Evolutionary conservation across 2,329 filamentous ascomycete genomes (phyloP), one percentile per base, ranked within the genome.

Genomic region (Apiospora arundinis): DNA sequence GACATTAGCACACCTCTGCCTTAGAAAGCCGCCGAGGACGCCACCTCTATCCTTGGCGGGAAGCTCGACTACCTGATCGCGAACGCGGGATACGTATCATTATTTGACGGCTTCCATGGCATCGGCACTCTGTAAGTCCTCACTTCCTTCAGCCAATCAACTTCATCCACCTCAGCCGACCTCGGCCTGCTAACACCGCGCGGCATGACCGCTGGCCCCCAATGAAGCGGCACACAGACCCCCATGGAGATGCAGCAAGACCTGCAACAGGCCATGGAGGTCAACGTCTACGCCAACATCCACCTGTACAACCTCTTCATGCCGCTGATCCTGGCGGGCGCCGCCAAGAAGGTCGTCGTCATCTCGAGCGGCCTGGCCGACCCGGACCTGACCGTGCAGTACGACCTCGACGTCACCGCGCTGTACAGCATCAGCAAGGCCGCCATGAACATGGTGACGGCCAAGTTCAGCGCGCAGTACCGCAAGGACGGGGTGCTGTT

Each of bases 301-400:
- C 83, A 89, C 73, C 81, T 89, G 0, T 84, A 87, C 77, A 87
- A 87, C 74, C 74, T 85, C 1, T 89, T 88, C 75, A 67, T 88
- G 0, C 88, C 89, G 0, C 81, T 90, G 0, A 79, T 92, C 45
- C 78, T 82, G 1, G 85, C 86, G 66, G 85, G 89, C 7, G 75
- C 78, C 21, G 80, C 81, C 0, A 74, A 89, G 63, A 76, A 80
- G 0, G 69, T 78, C 1, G 73, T 74, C 0, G 72, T 80, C 0
- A 76, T 83, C 74, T 73, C 85, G 0, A 81, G 83, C 32, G 85
- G 81, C 77, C 89, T 90, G 76, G 87, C 83, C 0, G 89, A 85
- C 0, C 23, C 87, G 60, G 91, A 91, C 74, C 77, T 85, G 18
- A 80, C 80, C 69, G 80, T 79, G 12, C 69, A 84, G 0, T 77